Percentiles rank a stretch among this genome's conserved stretches.
Conservation (phyloP, 768 basidiomycete genomes). For the Strobilomyces dryophilus region DNA sequence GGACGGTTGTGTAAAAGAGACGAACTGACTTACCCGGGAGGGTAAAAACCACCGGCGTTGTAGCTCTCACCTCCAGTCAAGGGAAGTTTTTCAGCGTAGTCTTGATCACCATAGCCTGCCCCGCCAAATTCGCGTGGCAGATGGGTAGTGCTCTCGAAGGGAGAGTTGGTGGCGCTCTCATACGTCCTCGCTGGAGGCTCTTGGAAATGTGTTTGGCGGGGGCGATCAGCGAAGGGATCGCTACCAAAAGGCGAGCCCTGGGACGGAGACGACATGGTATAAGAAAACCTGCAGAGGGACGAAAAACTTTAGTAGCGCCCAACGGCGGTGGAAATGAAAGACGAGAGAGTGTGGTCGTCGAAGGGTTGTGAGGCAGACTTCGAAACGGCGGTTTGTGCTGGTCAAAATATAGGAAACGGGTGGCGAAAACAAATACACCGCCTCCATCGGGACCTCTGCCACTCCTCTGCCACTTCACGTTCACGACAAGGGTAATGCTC, state of each 20-base stretch:
- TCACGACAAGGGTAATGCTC: not conserved
- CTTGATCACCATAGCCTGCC: conserved; percentile 54
- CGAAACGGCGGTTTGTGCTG: conserved; percentile 23
- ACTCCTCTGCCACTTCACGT: conserved; percentile 17
- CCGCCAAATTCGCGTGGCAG: conserved; percentile 52
- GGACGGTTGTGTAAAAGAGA: not conserved
- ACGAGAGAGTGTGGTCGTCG: conserved; percentile 8
- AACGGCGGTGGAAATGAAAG: conserved; percentile 5
- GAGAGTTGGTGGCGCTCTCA: conserved; percentile 35
- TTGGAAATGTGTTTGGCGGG: conserved; percentile 55
- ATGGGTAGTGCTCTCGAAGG: conserved; percentile 56
- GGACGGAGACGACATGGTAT: conserved; percentile 27
- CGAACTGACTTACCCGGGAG: conserved; percentile 54
- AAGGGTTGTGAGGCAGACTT: conserved; percentile 22
- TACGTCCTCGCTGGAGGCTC: conserved; percentile 50
- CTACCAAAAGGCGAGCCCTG: conserved; percentile 34
- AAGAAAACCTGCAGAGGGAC: conserved; percentile 6
- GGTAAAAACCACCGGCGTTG: conserved; percentile 61
- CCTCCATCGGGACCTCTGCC: conserved; percentile 27
- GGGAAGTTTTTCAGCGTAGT: conserved; percentile 73
- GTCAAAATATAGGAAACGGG: conserved; percentile 23
- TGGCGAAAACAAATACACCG: conserved; percentile 32
- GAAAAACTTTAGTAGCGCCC: conserved; percentile 9
- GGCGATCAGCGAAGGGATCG: conserved; percentile 74
- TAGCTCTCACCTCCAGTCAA: conserved; percentile 56